Base-by-base conservation (phyloP, 805 yeast genomes). In the Candida sakaeoensis region DNA sequence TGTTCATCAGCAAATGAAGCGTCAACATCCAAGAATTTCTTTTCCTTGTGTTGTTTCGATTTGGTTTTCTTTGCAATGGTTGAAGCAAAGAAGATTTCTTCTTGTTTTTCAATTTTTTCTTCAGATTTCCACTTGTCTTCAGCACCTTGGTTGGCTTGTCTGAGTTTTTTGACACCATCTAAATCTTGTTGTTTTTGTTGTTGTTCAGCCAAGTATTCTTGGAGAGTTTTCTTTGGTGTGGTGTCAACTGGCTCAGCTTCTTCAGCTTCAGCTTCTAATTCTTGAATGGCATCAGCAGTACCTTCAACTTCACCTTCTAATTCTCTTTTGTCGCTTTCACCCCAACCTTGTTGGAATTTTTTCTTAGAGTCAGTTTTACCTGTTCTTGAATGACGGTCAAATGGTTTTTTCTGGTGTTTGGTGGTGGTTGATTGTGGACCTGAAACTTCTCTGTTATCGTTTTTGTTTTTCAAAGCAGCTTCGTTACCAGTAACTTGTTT, bases 291-390 rank as follows among this genome's bases (percentile, higher is more conserved):
- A 44, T 68, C 72, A 42, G 58, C 64, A 24, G 47, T 56, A 41
- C 58, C 74, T 51, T 77, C 85, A 48, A 57, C 51, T 67, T 80
- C 88, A 52, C 77, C 85, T 51, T 71, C 84, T 63, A 75, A 79
- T 74, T 81, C 86, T 47, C 59, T 54, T 61, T 72, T 74, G 58
- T 73, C 70, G 67, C 82, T 79, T 61, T 82, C 87, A 61, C 96
- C 95, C 91, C 96, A 87, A 52, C 89, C 90, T 70, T 81, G 82
- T 65, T 75, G 78, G 59, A 83, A 76, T 68, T 84, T 82, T 82
- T 88, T 90, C 54, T 75, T 78, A 54, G 95, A 74, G 74, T 89
- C 96, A 57, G 79, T 65, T 76, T 85, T 86, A 60, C 83, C 87
- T 51, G 86, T 61, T 75, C 85, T 85, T 52, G 91, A 79, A 61